Conservation (phyloP, 768 basidiomycete genomes). For the Saitozyma podzolica region DNA sequence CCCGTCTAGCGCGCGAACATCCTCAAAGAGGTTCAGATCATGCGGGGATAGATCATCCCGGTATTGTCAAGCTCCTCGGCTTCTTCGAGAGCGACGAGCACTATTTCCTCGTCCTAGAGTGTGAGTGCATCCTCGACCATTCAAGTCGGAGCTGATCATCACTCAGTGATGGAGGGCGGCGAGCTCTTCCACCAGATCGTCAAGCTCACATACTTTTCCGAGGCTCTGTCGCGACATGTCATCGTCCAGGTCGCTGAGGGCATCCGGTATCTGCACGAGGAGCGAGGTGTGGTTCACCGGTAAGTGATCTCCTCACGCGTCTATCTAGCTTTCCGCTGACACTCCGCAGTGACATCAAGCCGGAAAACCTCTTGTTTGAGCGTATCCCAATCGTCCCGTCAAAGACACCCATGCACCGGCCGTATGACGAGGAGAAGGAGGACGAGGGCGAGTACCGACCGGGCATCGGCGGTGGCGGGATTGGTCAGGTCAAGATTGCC, state of each 20-base stretch:
- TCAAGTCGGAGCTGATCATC: background rate
- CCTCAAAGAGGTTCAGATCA: slow-evolving; percentile 99
- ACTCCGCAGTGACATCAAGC: slow-evolving; percentile 79
- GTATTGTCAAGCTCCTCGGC: slow-evolving; percentile 83
- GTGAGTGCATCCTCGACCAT: slow-evolving; percentile 56
- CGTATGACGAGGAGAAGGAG: slow-evolving; percentile 97
- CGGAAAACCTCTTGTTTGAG: slow-evolving; percentile 93
- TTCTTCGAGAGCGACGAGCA: slow-evolving; percentile 91
- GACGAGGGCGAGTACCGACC: slow-evolving; percentile 95
- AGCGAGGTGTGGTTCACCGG: slow-evolving; percentile 96
- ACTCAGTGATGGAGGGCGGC: slow-evolving; percentile 89
- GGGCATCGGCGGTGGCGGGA: slow-evolving; percentile 92
- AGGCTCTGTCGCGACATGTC: slow-evolving; percentile 94
- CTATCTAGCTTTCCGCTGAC: background rate
- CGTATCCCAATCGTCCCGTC: slow-evolving; percentile 89
- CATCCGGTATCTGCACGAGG: slow-evolving; percentile 93
- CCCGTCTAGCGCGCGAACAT: slow-evolving; percentile 84
- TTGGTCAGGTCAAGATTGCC: slow-evolving; percentile 96
- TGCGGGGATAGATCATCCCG: slow-evolving; percentile 90
- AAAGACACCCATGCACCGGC: slow-evolving; percentile 68
- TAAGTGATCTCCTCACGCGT: slow-evolving; percentile 32
- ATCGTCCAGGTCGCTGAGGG: slow-evolving; percentile 88
- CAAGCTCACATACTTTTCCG: slow-evolving; percentile 97
- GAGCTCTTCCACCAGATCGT: slow-evolving; percentile 79
- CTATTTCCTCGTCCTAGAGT: slow-evolving; percentile 91